A percentile compares a stretch with the other conserved stretches of the same genome.
Evolutionary conservation across 164 flowering plant species (phyloP).

Genomic region (Annona cherimola): DNA sequence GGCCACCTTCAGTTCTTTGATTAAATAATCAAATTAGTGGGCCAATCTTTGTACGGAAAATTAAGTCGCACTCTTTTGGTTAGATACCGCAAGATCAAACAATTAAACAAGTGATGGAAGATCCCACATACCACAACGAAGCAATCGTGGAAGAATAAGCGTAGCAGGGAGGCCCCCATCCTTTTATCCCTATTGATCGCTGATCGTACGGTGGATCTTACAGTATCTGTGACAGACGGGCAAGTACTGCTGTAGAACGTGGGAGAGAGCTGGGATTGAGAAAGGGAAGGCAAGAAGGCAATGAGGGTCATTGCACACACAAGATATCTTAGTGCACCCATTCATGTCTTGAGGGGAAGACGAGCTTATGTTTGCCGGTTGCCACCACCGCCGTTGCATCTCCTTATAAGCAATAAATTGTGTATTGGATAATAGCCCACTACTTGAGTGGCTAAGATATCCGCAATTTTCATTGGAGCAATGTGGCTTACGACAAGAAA

Average conservation of each 20-base stretch:
- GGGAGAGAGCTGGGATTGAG: constrained; percentile 19
- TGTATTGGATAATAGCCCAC: neutral
- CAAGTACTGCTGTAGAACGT: constrained; percentile 27
- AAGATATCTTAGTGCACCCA: constrained; percentile 13
- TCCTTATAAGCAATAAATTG: neutral
- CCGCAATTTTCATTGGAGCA: neutral
- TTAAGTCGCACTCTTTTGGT: neutral
- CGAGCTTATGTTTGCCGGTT: no score
- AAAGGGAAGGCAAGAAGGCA: constrained; percentile 5
- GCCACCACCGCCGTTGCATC: neutral
- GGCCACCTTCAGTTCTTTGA: neutral
- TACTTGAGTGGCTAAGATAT: neutral
- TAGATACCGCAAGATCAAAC: neutral
- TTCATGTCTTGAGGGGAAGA: neutral
- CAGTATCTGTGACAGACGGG: constrained; percentile 22
- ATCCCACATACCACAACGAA: constrained; percentile 33
- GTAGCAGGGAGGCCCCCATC: constrained; percentile 45
- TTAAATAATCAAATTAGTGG: no score
- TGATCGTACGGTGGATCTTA: constrained; percentile 21
- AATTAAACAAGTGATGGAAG: neutral
- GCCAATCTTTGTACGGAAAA: neutral
- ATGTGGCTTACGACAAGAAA: neutral
- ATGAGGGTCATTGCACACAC: neutral
- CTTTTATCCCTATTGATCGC: constrained; percentile 35
- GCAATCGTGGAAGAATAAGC: constrained; percentile 50